Base-by-base conservation (phyloP, 805 yeast genomes). In the Metschnikowia lochheadii region DNA sequence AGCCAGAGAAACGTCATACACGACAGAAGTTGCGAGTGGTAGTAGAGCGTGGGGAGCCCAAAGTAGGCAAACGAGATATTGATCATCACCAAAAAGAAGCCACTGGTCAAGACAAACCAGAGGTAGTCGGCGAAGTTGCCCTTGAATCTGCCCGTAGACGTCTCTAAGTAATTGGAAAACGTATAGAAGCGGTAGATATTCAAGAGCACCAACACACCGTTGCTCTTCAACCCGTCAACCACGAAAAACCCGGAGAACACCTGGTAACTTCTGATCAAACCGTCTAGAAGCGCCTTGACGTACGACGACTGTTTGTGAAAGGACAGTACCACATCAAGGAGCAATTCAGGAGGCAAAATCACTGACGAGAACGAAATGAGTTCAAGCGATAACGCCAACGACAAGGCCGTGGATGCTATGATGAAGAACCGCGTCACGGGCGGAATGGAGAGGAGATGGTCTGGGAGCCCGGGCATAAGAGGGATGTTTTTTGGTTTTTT, bases 1-100 rank as follows among this genome's bases (percentile, higher is more conserved):
- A 85, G 78, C 87, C 88, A 84, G 21, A 83, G 75, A 59, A 75
- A 81, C 3, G 84, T 79, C 42, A 83, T 69, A 43, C 85, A 80
- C 15, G 81, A 75, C 36, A 79, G 61, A 56, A 82, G 68, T 49
- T 79, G 76, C 39, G 59, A 60, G 56, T 72, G 76, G 46, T 50
- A 75, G 39, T 42, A 54, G n/a, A 43, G 49, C 18, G 57, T 46
- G 11, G 43, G 47, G 31, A 36, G 34, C 39, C 53, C 55, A 26
- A 49, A 49, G 42, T 49, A 52, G 5, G 51, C 50, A 31, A 53
- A 49, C 14, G 39, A 35, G 13, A 67, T 53, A 5, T 79, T 61
- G 5, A 64, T 48, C 2, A 70, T 20, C n/a, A 76, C 60, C 14
- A 81, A 75, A 32, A 76, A 59, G 5, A 83, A 78, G 11, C 82